Base-by-base conservation (phyloP, 768 basidiomycete species). In the Amanita brunnescens region DNA sequence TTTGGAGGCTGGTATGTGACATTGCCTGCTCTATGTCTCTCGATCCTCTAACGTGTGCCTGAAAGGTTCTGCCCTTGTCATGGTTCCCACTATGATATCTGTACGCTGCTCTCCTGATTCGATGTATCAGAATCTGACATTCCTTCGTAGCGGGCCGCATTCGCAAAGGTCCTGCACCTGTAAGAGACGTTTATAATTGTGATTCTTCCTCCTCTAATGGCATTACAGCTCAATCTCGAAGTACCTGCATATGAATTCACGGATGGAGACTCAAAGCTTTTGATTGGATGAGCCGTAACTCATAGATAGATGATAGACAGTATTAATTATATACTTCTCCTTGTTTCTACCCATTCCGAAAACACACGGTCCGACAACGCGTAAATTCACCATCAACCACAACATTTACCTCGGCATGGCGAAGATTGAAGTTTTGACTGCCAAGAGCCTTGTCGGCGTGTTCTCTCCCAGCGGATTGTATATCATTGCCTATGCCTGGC, bases 71-170 rank as follows among this genome's bases (percentile, higher is more conserved):
- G 93, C 77, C 93, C 94, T 47, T 97, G 95, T 76, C 95, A 98
- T 69, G 96, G 95, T 64, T 98, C 95, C 48, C 95, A 99, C 65
- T 94, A 93, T 63, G 93, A 97, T 69, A 96, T 96, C 54, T 95
- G 87, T 90, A 60, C 55, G 87, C 57, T 32, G 23, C n/a, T 26
- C 49, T 33, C 14, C 35, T n/a, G 38, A 35, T 46, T 9, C 56
- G 18, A 43, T 48, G 8, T 50, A 38, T 50, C 46, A 39, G 39
- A 60, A 29, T 60, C 53, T 57, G 52, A 37, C 35, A 20, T 18
- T 29, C 51, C 23, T 54, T 13, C 57, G 38, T 55, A 91, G 90
- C 93, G 63, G 95, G 95, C 56, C 92, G 95, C 67, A 83, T 86
- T 61, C 87, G 95, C 67, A 91, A 93, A 67, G 95, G 95, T 40